Conservation (phyloP, 164 flowering plant genomes). For the Warburgia ugandensis region DNA sequence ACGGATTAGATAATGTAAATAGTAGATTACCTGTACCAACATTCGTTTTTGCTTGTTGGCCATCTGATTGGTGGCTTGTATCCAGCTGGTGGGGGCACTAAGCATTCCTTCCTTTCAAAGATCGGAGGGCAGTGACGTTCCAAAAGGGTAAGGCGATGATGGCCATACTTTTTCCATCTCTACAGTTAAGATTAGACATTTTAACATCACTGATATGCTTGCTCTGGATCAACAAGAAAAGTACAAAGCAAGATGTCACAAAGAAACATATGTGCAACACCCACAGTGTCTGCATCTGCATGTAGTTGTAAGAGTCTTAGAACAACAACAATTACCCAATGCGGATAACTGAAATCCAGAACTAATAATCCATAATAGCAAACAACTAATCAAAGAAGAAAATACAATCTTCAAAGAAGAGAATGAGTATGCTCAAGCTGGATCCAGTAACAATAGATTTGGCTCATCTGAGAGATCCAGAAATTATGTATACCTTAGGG, state of each 20-base stretch:
- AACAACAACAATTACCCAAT: no score
- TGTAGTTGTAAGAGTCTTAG: no score
- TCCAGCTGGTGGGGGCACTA: constrained; percentile 90
- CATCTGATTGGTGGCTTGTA: constrained; percentile 87
- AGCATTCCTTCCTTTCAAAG: constrained; percentile 81
- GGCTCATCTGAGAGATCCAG: no score
- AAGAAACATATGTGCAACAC: no score
- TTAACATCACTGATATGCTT: no score
- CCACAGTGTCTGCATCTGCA: no score
- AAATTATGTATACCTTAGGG: constrained; percentile 51
- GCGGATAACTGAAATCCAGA: no score
- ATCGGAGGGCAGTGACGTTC: constrained; percentile 96
- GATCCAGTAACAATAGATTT: not conserved
- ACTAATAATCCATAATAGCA: no score
- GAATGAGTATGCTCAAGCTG: not conserved
- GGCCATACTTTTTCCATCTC: constrained; percentile 86
- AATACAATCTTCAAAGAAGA: not conserved
- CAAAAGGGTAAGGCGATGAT: constrained; percentile 71
- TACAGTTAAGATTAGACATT: constrained; percentile 24
- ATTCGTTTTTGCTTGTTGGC: constrained; percentile 86
- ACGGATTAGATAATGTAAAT: not conserved
- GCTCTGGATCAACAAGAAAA: not conserved
- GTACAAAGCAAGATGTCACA: not conserved
- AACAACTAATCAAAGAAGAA: no score
- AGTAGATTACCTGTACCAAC: constrained; percentile 89